These are phyloP conservation scores for Boletus fagicola DNA, from an alignment of 768 basidiomycete species.

Conservation along the genomic window DNA sequence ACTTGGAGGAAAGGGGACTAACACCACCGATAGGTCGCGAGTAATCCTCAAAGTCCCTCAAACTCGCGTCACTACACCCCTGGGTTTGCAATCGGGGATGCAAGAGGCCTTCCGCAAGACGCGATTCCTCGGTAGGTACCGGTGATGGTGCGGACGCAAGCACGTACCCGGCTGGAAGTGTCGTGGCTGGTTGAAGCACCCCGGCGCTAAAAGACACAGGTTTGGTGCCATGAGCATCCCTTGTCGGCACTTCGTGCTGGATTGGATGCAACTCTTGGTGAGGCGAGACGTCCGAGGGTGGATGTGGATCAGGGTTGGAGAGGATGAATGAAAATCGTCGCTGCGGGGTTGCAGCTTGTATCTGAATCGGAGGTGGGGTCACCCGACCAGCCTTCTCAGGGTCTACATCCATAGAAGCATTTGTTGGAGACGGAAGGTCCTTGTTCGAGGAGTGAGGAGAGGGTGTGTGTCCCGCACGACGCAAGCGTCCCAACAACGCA, in stretches of 20 bases:
- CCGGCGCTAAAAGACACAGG: neutral
- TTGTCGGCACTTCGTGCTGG: neutral
- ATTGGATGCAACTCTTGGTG: neutral
- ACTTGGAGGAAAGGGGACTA: neutral
- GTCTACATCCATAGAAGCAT: constrained; percentile 11
- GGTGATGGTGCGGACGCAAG: constrained; percentile 20
- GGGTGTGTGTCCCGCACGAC: constrained; percentile 25
- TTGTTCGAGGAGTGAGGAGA: constrained; percentile 28
- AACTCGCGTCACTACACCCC: constrained; percentile 26
- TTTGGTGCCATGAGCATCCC: neutral
- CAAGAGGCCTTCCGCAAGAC: constrained; percentile 28
- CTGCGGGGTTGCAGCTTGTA: constrained; percentile 13
- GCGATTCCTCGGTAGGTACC: constrained; percentile 27
- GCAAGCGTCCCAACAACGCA: constrained; percentile 27
- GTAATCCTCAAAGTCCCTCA: constrained; percentile 35
- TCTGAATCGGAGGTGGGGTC: constrained; percentile 18
- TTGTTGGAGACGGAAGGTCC: constrained; percentile 20
- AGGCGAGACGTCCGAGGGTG: constrained; percentile 3
- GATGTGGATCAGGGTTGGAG: constrained; percentile 31
- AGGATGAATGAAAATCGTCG: constrained; percentile 31
- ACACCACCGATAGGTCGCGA: constrained; percentile 35
- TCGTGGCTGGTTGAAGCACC: neutral
- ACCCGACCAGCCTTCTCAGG: constrained; percentile 11
- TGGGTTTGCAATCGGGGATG: constrained; percentile 28
- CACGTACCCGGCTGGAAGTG: constrained; percentile 6